Percentiles rank a stretch among this genome's conserved stretches.
Conservation (phyloP, 2,329 filamentous ascomycete genomes). For the Fusarium udum region DNA sequence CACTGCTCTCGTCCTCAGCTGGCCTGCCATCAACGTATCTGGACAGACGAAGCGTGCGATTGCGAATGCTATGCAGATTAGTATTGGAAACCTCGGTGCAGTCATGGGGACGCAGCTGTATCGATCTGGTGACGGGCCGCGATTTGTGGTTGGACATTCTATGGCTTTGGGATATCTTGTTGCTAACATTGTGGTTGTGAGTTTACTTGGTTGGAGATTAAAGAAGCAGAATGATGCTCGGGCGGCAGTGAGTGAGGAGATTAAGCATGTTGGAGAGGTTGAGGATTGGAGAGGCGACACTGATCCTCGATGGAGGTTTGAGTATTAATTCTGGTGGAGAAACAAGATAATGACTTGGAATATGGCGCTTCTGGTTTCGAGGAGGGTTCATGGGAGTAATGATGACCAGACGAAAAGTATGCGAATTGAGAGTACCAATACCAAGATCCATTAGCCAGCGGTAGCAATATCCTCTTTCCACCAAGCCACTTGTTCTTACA, state of each 20-base stretch:
- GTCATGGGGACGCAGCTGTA: slow-evolving; percentile 77
- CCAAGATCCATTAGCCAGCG: accelerated
- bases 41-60: slow-evolving; percentile 76
- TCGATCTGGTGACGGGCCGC: slow-evolving; percentile 64
- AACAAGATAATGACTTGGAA: accelerated
- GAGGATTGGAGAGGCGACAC: slow-evolving; percentile 69
- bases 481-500: neutral
- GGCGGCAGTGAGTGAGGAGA: slow-evolving; percentile 53
- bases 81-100: slow-evolving; percentile 74
- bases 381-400: accelerated
- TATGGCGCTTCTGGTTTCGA: accelerated
- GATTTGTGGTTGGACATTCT: slow-evolving; percentile 72
- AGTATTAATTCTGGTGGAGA: slow-evolving; percentile 47
- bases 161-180: slow-evolving; percentile 72
- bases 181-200: slow-evolving; percentile 65
- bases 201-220: slow-evolving; percentile 62
- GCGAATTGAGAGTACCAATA: neutral
- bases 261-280: slow-evolving; percentile 59
- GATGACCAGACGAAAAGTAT: too few relatives aligned
- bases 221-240: slow-evolving; percentile 66
- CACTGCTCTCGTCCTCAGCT: slow-evolving; percentile 70
- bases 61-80: slow-evolving; percentile 76
- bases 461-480: accelerated
- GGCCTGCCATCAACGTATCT: slow-evolving; percentile 77
- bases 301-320: slow-evolving; percentile 73